Evolutionary conservation across 2,329 filamentous ascomycete genomes (phyloP).

Genomic region (Arachnomyces sp.): DNA sequence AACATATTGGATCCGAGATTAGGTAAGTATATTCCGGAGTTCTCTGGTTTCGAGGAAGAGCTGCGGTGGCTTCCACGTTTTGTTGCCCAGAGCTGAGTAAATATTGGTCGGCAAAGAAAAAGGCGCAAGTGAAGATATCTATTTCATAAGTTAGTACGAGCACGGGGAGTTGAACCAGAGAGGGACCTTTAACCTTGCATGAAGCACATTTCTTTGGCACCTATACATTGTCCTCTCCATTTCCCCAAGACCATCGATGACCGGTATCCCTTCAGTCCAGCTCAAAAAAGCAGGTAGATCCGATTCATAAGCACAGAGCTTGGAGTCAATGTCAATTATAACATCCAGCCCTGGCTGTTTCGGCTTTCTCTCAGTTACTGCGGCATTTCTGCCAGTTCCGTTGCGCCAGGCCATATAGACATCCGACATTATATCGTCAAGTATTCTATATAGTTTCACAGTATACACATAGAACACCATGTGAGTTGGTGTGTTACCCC

Average conservation of each 20-base stretch:
- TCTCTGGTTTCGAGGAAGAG: conserved; percentile 6
- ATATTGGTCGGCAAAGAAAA: conserved; percentile 27
- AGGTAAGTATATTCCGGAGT: too few species aligned
- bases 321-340: conserved; percentile 22
- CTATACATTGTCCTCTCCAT: conserved; percentile 10
- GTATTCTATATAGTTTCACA: conserved; percentile 22
- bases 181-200: conserved; percentile 18
- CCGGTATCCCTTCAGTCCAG: conserved; percentile 15
- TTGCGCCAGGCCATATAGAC: conserved; percentile 26
- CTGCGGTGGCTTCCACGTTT: too few species aligned
- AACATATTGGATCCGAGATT: conserved; percentile 9
- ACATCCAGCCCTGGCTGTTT: conserved; percentile 18
- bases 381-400: conserved; percentile 9
- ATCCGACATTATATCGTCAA: conserved; percentile 26
- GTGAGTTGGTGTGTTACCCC: conserved; percentile 5
- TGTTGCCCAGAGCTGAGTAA: conserved; percentile 28
- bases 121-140: conserved; percentile 27
- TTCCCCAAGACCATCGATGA: neutral
- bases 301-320: conserved; percentile 18
- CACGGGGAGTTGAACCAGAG: neutral
- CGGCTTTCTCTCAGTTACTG: conserved; percentile 6
- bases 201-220: conserved; percentile 24
- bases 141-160: neutral
- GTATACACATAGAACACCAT: conserved; percentile 22
- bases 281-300: conserved; percentile 18